A percentile compares a stretch with the other conserved stretches of the same genome.
These are phyloP conservation scores for Phanerodontia chrysosporium DNA, from an alignment of 768 basidiomycete genomes.

Conservation along the genomic window DNA sequence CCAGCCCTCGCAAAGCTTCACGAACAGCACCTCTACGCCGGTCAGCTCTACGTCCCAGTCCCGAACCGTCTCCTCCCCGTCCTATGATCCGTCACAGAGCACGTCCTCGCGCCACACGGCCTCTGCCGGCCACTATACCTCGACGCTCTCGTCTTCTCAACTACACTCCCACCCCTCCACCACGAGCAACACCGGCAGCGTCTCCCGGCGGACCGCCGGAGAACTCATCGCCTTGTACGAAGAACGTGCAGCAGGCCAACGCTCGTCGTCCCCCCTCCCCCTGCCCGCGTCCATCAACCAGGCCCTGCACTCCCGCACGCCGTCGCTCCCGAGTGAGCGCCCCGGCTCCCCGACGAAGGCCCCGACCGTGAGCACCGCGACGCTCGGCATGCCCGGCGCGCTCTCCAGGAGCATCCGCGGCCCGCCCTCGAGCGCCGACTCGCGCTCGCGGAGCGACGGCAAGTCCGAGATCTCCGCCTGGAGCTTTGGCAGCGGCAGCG, in stretches of 20 bases:
- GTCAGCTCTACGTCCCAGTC: not conserved
- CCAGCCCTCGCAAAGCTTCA: conserved; percentile 5
- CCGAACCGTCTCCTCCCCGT: not conserved
- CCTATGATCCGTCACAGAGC: not conserved
- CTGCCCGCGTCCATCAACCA: not conserved
- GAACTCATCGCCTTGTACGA: conserved; percentile 12
- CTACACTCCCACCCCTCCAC: not conserved
- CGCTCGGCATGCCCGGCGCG: not conserved
- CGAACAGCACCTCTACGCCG: conserved; percentile 1
- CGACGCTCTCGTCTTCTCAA: not conserved
- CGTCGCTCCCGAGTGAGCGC: not conserved
- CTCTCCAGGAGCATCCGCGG: not conserved
- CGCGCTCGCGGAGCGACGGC: not conserved
- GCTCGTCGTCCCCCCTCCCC: not conserved
- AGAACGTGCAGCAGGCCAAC: not conserved
- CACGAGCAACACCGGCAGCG: not conserved
- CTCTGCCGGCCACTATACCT: no score
- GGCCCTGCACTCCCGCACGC: not conserved
- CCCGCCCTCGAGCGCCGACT: not conserved
- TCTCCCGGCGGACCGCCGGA: conserved; percentile 2
- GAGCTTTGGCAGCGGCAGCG: not conserved
- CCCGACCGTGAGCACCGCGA: not conserved
- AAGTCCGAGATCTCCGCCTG: not conserved
- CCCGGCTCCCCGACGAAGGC: not conserved
- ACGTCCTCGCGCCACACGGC: not conserved